Percentiles rank a stretch among this genome's conserved stretches.
Evolutionary conservation across 306 rosid species (phyloP).

Genomic region (Inga leiocalycina): DNA sequence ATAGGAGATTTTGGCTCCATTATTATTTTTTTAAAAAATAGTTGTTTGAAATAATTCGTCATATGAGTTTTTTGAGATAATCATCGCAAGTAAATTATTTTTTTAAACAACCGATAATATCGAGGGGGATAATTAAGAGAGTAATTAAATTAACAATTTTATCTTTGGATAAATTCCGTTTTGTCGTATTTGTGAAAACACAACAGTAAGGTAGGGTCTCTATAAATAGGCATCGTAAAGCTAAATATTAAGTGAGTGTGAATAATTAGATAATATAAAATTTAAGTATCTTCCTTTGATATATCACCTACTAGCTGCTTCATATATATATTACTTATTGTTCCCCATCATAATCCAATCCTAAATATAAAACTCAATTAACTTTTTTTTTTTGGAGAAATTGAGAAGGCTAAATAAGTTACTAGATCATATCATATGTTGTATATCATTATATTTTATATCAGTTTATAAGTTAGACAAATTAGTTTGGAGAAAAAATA

Average conservation of each 20-base stretch:
- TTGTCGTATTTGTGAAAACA: background rate
- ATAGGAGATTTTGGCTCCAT: background rate
- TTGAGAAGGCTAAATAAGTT: too few relatives aligned
- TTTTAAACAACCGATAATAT: background rate
- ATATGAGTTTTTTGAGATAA: background rate
- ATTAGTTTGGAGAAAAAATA: too few relatives aligned
- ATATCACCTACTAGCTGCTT: background rate
- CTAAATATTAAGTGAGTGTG: background rate
- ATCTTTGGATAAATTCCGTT: background rate
- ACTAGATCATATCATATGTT: too few relatives aligned
- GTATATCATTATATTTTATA: too few relatives aligned
- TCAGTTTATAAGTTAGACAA: too few relatives aligned
- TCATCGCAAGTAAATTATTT: background rate
- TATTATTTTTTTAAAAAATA: too few relatives aligned
- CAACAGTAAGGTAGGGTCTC: background rate
- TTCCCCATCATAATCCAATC: background rate
- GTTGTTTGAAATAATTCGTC: background rate
- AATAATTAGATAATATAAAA: background rate
- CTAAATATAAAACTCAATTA: too few relatives aligned
- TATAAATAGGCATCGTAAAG: background rate
- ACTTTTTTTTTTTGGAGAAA: too few relatives aligned
- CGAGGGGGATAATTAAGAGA: background rate
- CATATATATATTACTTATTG: too few relatives aligned
- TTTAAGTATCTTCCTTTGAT: background rate
- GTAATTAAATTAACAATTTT: background rate